Percentiles rank a stretch among this genome's conserved stretches.
These are phyloP conservation scores for Gossypium thurberi DNA, from an alignment of 345 rosid genomes.

Conservation along the genomic window DNA sequence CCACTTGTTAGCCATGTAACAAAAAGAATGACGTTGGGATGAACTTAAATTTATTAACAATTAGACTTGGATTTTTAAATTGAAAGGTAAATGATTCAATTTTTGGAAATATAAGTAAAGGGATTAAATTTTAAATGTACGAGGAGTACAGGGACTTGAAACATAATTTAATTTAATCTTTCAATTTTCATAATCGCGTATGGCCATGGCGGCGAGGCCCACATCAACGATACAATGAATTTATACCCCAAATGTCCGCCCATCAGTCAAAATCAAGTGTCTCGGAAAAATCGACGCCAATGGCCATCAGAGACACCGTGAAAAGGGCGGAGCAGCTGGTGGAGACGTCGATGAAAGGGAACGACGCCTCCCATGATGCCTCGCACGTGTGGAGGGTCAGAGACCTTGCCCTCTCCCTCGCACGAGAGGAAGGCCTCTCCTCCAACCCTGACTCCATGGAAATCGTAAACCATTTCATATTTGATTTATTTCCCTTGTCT, in stretches of 20 bases:
- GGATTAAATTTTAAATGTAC: too few species aligned
- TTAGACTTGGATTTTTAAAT: too few species aligned
- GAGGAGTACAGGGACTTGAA: too few species aligned
- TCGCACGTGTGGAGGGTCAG: slow-evolving; percentile 77
- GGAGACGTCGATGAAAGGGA: slow-evolving; percentile 52
- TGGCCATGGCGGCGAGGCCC: neutral
- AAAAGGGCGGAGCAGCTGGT: slow-evolving; percentile 61
- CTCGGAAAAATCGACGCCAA: slow-evolving; percentile 5
- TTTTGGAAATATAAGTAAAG: too few species aligned
- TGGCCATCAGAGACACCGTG: slow-evolving; percentile 24
- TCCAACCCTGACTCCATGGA: slow-evolving; percentile 66
- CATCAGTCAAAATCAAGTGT: neutral
- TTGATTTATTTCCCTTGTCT: neutral
- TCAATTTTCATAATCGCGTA: neutral
- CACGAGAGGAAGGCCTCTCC: slow-evolving; percentile 77
- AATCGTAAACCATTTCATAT: slow-evolving; percentile 30
- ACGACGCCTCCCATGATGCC: slow-evolving; percentile 83
- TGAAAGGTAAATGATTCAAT: too few species aligned
- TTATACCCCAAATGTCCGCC: neutral
- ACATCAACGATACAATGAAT: neutral
- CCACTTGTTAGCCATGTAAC: too few species aligned
- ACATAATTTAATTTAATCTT: too few species aligned
- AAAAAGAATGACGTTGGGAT: too few species aligned
- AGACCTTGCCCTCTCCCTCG: slow-evolving; percentile 74
- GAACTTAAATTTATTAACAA: too few species aligned